These are phyloP conservation scores for Ophiorrhiza pumila DNA, from an alignment of 257 asterid species.

Conservation along the genomic window DNA sequence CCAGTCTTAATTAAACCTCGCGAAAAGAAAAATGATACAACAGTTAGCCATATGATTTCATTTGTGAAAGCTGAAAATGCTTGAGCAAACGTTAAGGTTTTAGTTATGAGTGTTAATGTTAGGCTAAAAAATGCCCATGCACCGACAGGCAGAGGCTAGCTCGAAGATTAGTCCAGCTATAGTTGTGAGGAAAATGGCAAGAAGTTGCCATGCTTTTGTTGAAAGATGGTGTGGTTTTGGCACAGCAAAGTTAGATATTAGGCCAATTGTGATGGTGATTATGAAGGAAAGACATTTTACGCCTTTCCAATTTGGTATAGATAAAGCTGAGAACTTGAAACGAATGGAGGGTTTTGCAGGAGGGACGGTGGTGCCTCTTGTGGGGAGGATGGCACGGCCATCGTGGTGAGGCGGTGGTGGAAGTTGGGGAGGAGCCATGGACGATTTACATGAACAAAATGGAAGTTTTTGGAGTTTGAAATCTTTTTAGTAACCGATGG, in stretches of 20 bases:
- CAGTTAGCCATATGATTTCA: slow-evolving; percentile 79
- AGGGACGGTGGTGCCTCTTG: slow-evolving; percentile 3
- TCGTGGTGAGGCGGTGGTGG: slow-evolving; percentile 10
- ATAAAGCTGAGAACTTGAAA: slow-evolving; percentile 1
- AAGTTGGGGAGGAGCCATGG: no score
- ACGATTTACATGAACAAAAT: no score
- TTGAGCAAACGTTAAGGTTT: slow-evolving; percentile 59
- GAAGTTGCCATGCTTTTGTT: slow-evolving; percentile 64
- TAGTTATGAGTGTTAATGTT: slow-evolving; percentile 46
- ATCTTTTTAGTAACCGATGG: no score
- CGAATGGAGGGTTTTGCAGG: slow-evolving; percentile 3
- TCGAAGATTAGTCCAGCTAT: slow-evolving; percentile 62
- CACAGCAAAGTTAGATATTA: slow-evolving; percentile 58
- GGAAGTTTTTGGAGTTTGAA: no score
- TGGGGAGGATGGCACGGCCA: slow-evolving; percentile 20
- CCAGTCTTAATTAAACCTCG: slow-evolving; percentile 77
- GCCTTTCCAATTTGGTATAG: slow-evolving; percentile 43
- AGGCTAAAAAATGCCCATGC: slow-evolving; percentile 67
- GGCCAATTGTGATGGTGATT: slow-evolving; percentile 44
- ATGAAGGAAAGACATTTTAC: slow-evolving; percentile 50
- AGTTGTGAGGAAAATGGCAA: slow-evolving; percentile 62
- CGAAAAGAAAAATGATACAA: slow-evolving; percentile 61
- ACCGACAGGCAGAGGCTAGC: slow-evolving; percentile 71
- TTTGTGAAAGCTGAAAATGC: slow-evolving; percentile 68
- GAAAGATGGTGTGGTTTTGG: slow-evolving; percentile 53